Evolutionary conservation across 176 grass and related monocot genomes (phyloP), one percentile per base, ranked within the genome.

Genomic region (Panicum miliaceum): DNA sequence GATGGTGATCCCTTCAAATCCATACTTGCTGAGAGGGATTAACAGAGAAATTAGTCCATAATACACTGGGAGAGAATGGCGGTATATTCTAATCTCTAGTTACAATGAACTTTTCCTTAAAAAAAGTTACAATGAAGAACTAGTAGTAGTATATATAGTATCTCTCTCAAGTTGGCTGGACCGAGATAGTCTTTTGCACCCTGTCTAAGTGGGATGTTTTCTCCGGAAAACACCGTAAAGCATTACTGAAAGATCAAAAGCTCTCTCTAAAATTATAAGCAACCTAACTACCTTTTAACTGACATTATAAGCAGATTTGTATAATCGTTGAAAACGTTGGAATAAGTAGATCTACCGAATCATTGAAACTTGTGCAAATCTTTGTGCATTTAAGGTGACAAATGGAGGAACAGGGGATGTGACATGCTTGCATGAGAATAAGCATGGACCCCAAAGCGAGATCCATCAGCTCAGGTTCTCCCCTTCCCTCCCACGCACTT

Each of bases 401-500:
- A 66, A 58, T 80, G 76, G 69, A 60, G 61, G n/a, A n/a, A n/a
- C 20, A 47, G 40, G 1, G 27, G 76, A 52, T 50, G 34, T 53
- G 87, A 80, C 82, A 75, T 66, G 75, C 57, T 71, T 85, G 76
- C 66, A 35, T 14, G 32, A 5, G 77, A 66, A 81, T 81, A 81
- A 81, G 83, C 82, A 63, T 90, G 88, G 73, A 78, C 45, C 72
- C 26, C 46, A 71, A 38, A 56, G 27, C 61, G 46, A 76, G 85
- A 95, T 90, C 90, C 90, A 87, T 79, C 88, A 58, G 84, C 78
- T 86, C 40, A 85, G 79, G 78, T 90, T 78, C 83, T 86, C 79
- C 57, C 43, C 86, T 52, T 74, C 62, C 78, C 82, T 87, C 73
- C 68, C 72, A n/a, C n/a, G n/a, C n/a, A 71, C 71, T 88, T 85